Percentiles rank a stretch among this genome's conserved stretches.
phyloP scores from a whole-genome alignment of 2,329 filamentous ascomycete species.

The Gaeumannomyces tritici region DNA sequence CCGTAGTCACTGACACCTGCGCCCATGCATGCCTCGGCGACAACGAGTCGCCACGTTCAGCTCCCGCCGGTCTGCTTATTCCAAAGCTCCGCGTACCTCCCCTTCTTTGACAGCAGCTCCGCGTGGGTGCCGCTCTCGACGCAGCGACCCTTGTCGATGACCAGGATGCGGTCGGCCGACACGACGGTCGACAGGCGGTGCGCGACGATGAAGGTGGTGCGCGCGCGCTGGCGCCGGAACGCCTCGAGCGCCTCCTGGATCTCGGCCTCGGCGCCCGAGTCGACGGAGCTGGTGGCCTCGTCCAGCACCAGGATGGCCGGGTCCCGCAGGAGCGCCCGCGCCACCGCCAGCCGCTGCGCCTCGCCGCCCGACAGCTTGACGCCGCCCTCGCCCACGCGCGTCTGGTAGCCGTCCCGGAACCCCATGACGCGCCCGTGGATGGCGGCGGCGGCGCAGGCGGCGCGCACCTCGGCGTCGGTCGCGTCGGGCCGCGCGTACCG shows the following conservation, averaged over 20 bases:
- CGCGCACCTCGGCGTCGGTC: slow-evolving; percentile 43
- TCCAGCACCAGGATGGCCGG: slow-evolving; percentile 70
- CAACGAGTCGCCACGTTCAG: too few species aligned
- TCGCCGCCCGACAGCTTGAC: slow-evolving; percentile 58
- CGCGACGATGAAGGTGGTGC: slow-evolving; percentile 60
- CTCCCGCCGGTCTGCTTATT: slow-evolving; percentile 39
- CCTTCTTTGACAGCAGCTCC: slow-evolving; percentile 44
- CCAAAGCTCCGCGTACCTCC: slow-evolving; percentile 58
- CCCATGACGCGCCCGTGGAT: slow-evolving; percentile 49
- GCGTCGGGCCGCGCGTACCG: slow-evolving; percentile 45
- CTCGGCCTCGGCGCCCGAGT: slow-evolving; percentile 58
- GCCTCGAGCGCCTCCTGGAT: slow-evolving; percentile 56
- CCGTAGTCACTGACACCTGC: neutral
- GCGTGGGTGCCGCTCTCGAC: slow-evolving; percentile 53
- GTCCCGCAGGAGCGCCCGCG: slow-evolving; percentile 62
- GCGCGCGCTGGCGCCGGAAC: slow-evolving; percentile 42
- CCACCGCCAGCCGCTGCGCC: slow-evolving; percentile 57
- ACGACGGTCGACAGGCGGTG: slow-evolving; percentile 64
- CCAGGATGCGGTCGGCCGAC: slow-evolving; percentile 58
- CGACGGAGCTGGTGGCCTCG: slow-evolving; percentile 69
- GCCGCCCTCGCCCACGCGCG: slow-evolving; percentile 40
- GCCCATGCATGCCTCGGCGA: neutral
- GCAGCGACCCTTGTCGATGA: slow-evolving; percentile 52
- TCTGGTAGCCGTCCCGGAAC: slow-evolving; percentile 42
- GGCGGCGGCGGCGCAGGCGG: slow-evolving; percentile 44